Evolutionary conservation across 257 asterid species (phyloP).

Genomic region (Ilex asprella): DNA sequence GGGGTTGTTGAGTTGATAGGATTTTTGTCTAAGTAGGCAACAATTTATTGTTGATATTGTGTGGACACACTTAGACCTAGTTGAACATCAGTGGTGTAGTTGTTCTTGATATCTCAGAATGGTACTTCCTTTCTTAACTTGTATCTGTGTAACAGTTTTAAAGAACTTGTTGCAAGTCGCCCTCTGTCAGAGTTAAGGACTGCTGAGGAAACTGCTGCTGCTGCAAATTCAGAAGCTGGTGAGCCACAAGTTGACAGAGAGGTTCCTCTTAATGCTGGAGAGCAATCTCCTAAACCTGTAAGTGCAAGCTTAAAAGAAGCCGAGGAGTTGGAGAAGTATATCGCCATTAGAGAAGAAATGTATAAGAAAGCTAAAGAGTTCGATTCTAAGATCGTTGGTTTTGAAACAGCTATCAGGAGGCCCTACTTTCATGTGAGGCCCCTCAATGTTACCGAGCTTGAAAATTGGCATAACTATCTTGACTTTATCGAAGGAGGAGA

Average conservation of each 20-base stretch:
- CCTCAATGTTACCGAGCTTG: conserved; percentile 82
- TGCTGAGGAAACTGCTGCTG: conserved; percentile 67
- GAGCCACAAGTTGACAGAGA: conserved; percentile 64
- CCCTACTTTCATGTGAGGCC: conserved; percentile 98
- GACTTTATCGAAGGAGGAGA: conserved; percentile 76
- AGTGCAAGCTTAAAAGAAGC: conserved; percentile 81
- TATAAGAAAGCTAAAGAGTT: conserved; percentile 86
- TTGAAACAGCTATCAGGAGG: conserved; percentile 90
- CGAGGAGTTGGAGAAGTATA: conserved; percentile 97
- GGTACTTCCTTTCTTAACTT: background rate
- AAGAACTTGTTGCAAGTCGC: conserved; percentile 90
- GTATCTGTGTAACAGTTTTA: conserved; percentile 49
- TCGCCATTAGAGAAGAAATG: conserved; percentile 79
- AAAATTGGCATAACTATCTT: conserved; percentile 93
- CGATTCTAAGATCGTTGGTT: conserved; percentile 85
- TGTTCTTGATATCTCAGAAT: background rate
- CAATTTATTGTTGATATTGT: too few relatives aligned
- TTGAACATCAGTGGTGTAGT: too few relatives aligned
- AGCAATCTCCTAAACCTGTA: conserved; percentile 54
- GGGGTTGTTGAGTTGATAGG: too few relatives aligned
- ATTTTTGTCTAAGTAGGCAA: too few relatives aligned
- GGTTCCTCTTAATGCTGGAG: conserved; percentile 39
- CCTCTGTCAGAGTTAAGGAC: conserved; percentile 78
- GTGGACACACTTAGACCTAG: too few relatives aligned
- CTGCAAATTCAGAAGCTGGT: conserved; percentile 32